phyloP scores from a whole-genome alignment of 2,329 filamentous ascomycete species.

The Didymella lethalis region DNA sequence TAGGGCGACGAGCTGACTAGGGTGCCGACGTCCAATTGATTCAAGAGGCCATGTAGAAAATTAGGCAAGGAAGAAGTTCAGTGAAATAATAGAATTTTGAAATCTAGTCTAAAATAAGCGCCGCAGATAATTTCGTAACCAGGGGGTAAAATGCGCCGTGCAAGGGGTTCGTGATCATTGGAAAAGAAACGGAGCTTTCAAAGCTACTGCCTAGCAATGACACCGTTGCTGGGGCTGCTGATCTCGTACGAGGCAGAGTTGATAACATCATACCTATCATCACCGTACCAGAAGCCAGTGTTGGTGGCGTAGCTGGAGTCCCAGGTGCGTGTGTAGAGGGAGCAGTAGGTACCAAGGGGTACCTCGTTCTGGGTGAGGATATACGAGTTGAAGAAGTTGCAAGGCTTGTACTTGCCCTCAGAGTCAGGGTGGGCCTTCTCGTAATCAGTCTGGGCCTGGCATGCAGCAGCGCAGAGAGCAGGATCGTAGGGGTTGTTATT shows the following conservation, averaged over 20 bases:
- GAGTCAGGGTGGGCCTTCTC: constrained; percentile 6
- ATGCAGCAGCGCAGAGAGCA: constrained; percentile 6
- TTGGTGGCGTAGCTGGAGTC: background rate
- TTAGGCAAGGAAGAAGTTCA: background rate
- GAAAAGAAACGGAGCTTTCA: background rate
- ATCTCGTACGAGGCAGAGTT: constrained; percentile 1
- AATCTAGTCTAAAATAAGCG: background rate
- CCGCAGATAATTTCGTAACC: background rate
- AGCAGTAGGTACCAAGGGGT: constrained; percentile 6
- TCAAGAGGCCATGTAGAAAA: background rate
- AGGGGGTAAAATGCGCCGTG: background rate
- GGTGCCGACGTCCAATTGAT: background rate
- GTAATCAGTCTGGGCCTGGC: constrained; percentile 5
- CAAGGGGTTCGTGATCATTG: background rate
- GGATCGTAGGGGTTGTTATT: constrained; percentile 4
- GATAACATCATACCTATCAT: background rate
- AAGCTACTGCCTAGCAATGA: background rate
- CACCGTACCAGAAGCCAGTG: constrained; percentile 1
- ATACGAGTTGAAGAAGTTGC: constrained; percentile 23
- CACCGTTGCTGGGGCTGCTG: background rate
- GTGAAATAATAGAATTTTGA: background rate
- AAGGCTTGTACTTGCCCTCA: constrained; percentile 18
- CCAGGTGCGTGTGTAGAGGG: constrained; percentile 3
- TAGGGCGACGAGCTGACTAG: background rate
- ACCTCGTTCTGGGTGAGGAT: constrained; percentile 5